A percentile compares a stretch with the other conserved stretches of the same genome.
Evolutionary conservation across 2,329 filamentous ascomycete genomes (phyloP).

Genomic region (Diaporthe vaccinii): DNA sequence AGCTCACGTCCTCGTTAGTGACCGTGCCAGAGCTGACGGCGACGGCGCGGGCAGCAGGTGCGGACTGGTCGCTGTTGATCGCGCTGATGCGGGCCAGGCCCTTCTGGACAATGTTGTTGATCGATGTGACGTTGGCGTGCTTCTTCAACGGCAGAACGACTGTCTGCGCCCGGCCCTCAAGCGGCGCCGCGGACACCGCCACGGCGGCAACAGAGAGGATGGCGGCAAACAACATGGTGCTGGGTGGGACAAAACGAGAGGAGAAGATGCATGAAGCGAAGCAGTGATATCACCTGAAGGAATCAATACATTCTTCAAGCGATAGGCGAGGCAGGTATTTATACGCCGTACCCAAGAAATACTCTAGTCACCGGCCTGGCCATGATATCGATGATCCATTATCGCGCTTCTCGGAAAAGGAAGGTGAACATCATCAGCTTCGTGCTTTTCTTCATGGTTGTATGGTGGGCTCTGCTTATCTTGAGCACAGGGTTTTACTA

Average conservation of each 20-base stretch:
- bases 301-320: not conserved
- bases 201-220: constrained; percentile 40
- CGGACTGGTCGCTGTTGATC: constrained; percentile 42
- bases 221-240: constrained; percentile 31
- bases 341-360: not conserved
- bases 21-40: constrained; percentile 44
- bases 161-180: constrained; percentile 43
- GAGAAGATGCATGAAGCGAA: not conserved
- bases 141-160: constrained; percentile 44
- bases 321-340: constrained; percentile 4
- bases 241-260: not conserved
- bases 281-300: not conserved
- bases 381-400: not conserved
- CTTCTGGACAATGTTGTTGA: constrained; percentile 45
- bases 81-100: constrained; percentile 45
- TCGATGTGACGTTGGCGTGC: constrained; percentile 44
- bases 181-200: constrained; percentile 45
- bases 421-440: constrained; percentile 16
- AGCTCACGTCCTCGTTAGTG: constrained; percentile 47
- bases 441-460: not conserved
- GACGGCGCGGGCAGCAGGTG: constrained; percentile 20
- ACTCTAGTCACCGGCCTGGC: not conserved
- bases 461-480: constrained; percentile 25
- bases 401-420: constrained; percentile 23
- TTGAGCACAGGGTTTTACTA: not conserved